A percentile compares a stretch with the other conserved stretches of the same genome.
phyloP scores from a whole-genome alignment of 2,329 filamentous ascomycete genomes.

The Cytospora mali region DNA sequence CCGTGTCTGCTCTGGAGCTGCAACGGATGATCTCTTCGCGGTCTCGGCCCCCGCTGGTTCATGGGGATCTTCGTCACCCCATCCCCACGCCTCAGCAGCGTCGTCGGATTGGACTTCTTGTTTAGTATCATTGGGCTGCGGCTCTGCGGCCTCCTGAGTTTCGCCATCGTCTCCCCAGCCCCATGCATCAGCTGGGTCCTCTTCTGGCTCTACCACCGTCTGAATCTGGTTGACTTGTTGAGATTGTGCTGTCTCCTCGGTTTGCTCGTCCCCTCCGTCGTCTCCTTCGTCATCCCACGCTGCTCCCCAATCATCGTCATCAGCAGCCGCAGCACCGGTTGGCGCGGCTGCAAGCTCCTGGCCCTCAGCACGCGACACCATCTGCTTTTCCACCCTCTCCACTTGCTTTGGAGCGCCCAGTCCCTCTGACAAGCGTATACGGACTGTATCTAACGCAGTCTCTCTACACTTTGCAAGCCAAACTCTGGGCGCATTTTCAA shows the following conservation, averaged over 20 bases:
- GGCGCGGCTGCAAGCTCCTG: slow-evolving; percentile 59
- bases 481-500: slow-evolving; percentile 73
- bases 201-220: slow-evolving; percentile 35
- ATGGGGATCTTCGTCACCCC: slow-evolving; percentile 69
- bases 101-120: slow-evolving; percentile 38
- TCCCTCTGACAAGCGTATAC: slow-evolving; percentile 65
- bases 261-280: slow-evolving; percentile 59
- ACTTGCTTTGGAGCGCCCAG: slow-evolving; percentile 70
- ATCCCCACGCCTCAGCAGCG: slow-evolving; percentile 76
- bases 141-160: slow-evolving; percentile 31
- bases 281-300: slow-evolving; percentile 76
- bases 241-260: slow-evolving; percentile 30
- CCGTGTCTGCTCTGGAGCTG: slow-evolving; percentile 43
- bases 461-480: slow-evolving; percentile 88
- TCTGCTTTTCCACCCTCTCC: slow-evolving; percentile 82
- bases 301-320: slow-evolving; percentile 71
- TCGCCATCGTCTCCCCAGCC: slow-evolving; percentile 39
- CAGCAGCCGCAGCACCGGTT: slow-evolving; percentile 39
- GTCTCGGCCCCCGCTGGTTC: slow-evolving; percentile 34
- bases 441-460: slow-evolving; percentile 73
- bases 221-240: slow-evolving; percentile 30
- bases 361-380: slow-evolving; percentile 69
- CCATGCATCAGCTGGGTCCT: slow-evolving; percentile 43
- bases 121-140: slow-evolving; percentile 30
- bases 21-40: slow-evolving; percentile 20